Evolutionary conservation across 2,329 filamentous ascomycete species (phyloP), one percentile per base, ranked within the genome.

Genomic region (Polychaeton citri): DNA sequence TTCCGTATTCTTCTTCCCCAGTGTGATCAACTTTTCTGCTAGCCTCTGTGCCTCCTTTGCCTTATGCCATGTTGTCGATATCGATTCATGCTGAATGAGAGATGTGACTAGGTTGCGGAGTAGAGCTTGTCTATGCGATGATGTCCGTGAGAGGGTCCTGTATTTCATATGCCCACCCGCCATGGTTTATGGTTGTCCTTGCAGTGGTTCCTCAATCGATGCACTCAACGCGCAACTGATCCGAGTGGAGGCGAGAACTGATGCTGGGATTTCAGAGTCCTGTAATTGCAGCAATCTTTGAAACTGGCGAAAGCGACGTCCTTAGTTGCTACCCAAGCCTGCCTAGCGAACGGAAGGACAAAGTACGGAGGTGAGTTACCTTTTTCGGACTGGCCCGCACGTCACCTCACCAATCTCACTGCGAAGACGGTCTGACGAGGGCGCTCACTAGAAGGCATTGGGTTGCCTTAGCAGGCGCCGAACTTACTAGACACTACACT

Each of bases 51-150:
- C 83, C 66, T 98, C 90, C 64, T 96, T 98, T 33, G 90, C 90
- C 65, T 96, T 96, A 58, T 81, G 79, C 72, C 82, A 95, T 64
- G 90, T 94, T 34, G 90, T 98, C 45, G 80, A 78, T 65, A 98
- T 93, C 44, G 84, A 78, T 67, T 98, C 90, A 62, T 93, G 77
- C 61, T 83, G 73, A 64, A 98, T 81, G 47, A 98, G 81, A 37
- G 88, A 90, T 48, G 88, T 94, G 58, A 96, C 87, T 42, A 98
- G 71, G 64, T 96, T 95, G 54, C 90, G 85, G 48, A 98, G 78
- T 49, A 98, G 76, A 36, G 90, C 88, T 66, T 88, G 76, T 58
- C 90, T 76, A 59, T 95, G 90, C 37, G 88, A 69, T 35, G 86
- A 94, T 48, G 76, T 72, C 50, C 90, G 86, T 63, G 78, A 79